These are phyloP conservation scores for Exobasidium cylindrosporum DNA, from an alignment of 1,284 basidiomycete species.

Conservation along the genomic window DNA sequence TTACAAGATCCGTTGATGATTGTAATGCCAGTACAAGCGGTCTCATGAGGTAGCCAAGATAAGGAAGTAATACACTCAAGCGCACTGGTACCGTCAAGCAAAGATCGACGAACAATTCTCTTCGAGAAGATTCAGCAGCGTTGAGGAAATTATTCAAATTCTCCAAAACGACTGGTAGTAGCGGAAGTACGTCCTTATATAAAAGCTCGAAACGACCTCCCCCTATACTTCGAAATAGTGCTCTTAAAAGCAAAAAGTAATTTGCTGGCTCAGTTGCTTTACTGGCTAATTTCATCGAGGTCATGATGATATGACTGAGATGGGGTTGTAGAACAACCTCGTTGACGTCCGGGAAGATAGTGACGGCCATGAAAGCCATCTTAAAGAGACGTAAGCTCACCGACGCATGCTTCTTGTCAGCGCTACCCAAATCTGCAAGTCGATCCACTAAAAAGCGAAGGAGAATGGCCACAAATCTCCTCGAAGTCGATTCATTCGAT, in stretches of 20 bases:
- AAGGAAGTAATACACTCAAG: slow-evolving; percentile 90
- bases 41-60: slow-evolving; percentile 93
- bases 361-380: slow-evolving; percentile 90
- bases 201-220: slow-evolving; percentile 90
- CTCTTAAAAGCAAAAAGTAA: slow-evolving; percentile 90
- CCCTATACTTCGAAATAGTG: slow-evolving; percentile 95
- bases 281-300: slow-evolving; percentile 89
- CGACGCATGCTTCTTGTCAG: slow-evolving; percentile 69
- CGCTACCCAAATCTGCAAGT: slow-evolving; percentile 79
- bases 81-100: slow-evolving; percentile 95
- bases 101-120: slow-evolving; percentile 76
- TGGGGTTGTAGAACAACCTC: slow-evolving; percentile 90
- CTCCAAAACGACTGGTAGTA: slow-evolving; percentile 95
- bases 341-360: slow-evolving; percentile 72
- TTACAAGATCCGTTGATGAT: slow-evolving; percentile 76
- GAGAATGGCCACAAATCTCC: slow-evolving; percentile 87
- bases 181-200: slow-evolving; percentile 93
- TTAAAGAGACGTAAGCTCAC: slow-evolving; percentile 90
- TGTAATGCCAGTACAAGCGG: slow-evolving; percentile 88
- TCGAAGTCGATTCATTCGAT: slow-evolving; percentile 75
- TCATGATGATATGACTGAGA: slow-evolving; percentile 90
- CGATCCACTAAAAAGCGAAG: slow-evolving; percentile 79
- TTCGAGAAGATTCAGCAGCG: slow-evolving; percentile 45
- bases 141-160: slow-evolving; percentile 68
- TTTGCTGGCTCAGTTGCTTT: slow-evolving; percentile 86